Base-by-base conservation (phyloP, 768 basidiomycete species). In the Candolleomyces efflorescens region DNA sequence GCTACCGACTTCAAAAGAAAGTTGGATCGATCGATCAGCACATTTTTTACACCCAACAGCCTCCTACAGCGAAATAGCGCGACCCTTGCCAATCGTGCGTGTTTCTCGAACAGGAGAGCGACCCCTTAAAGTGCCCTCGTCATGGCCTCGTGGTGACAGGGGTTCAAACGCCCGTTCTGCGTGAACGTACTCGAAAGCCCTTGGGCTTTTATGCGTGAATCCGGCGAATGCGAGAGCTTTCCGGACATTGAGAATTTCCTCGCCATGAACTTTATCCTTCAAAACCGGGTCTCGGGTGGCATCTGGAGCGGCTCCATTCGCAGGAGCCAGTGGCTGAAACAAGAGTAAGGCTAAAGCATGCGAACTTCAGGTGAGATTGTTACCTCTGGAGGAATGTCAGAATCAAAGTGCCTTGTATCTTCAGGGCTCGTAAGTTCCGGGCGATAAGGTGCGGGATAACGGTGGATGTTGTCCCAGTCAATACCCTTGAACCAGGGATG, bases 401-500 rank as follows among this genome's bases (percentile, higher is more conserved):
- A 85, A 71, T 98, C 95, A 62, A 99, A 98, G 72, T 99, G 95
- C 60, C 85, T 81, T 15, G 96, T 98, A 70, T 98, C 94, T 65
- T 89, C 91, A 24, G 90, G 88, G 62, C 84, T 77, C 27, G 69
- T 75, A 58, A 99, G 82, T 61, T 94, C 86, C 27, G 96, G 97
- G 59, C 83, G 85, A 78, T 95, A 98, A 15, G 95, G 95, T 11
- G 95, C 90, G 54, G 83, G 79, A 67, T 86, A 86, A 52, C 80
- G 80, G 70, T 94, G 93, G 38, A 98, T 87, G 65, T 89, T 90
- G 47, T 79, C 76, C 89, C 90, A 98, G 67, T 98, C 93, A 60
- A 97, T 87, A 27, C 90, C 92, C 61, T 78, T 81, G 78, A 98
- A 97, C 86, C 90, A 98, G 5, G 89, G 82, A 73, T 97, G 94